These are phyloP conservation scores for Camelina laxa DNA, from an alignment of 345 rosid genomes.

Conservation along the genomic window DNA sequence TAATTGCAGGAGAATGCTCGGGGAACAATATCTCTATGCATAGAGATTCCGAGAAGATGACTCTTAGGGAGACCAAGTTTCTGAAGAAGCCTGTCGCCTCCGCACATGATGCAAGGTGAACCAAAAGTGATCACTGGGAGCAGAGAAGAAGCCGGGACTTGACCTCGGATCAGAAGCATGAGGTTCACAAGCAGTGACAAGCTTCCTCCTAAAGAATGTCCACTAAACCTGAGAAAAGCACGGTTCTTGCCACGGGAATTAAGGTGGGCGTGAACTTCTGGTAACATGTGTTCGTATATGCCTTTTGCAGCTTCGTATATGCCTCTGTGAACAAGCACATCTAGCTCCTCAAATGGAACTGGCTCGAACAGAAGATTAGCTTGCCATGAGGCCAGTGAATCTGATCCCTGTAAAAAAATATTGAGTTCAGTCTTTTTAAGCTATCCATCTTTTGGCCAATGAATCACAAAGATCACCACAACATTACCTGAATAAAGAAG, in stretches of 20 bases:
- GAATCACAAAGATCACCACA: too few relatives aligned
- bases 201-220: conserved; percentile 98
- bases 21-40: conserved; percentile 98
- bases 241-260: conserved; percentile 58
- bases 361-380: conserved; percentile 97
- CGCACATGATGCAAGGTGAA: conserved; percentile 93
- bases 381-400: conserved; percentile 92
- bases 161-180: conserved; percentile 83
- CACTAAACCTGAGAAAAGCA: conserved; percentile 86
- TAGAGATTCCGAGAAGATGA: conserved; percentile 71
- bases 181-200: conserved; percentile 84
- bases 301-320: conserved; percentile 99
- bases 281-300: conserved; percentile 85
- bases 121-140: conserved; percentile 96
- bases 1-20: conserved; percentile 95
- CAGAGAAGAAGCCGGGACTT: conserved; percentile 73
- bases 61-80: conserved; percentile 78
- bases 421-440: background rate
- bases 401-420: conserved; percentile 72
- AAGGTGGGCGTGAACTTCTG: conserved; percentile 78
- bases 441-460: background rate
- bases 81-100: conserved; percentile 79
- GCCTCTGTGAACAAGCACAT: conserved; percentile 89
- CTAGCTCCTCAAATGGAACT: conserved; percentile 80
- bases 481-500: conserved; percentile 85